Evolutionary conservation across 108 stramenopile species (phyloP), one percentile per base, ranked within the genome.

Genomic region (Nitzschia putrida): DNA sequence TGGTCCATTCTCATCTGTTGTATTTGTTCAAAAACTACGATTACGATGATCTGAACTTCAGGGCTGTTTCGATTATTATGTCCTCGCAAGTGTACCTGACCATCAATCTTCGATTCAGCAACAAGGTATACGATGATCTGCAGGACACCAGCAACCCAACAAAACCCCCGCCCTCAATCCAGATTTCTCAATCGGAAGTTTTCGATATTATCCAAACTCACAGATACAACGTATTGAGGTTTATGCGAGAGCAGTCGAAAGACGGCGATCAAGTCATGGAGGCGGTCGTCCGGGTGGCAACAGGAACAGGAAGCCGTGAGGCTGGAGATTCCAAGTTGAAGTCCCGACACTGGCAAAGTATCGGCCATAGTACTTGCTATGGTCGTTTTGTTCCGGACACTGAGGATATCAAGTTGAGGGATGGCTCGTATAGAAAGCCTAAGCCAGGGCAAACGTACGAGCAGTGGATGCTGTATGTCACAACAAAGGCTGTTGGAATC

Each of bases 341-440:
- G 70, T 74, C 91, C 38, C 82, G 96, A 0, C 86, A 88, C 43
- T 98, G 98, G 98, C 85, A 94, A 54, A 95, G 93, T 52, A 97
- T 97, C 54, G 88, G 88, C 8, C 95, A 95, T 59, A 77, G 79
- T 10, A 95, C 95, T 38, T 97, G 95, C 72, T 91, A 94, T 55
- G 97, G 95, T 57, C 82, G 97, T 16, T 98, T 99, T 68, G 95
- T 99, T 29, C 98, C 98, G 8, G 96, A 97, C 70, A 97, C 95
- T 10, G 98, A 97, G 59, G 94, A 97, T 60, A 84, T 85, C 26
- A 91, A 97, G 53, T 92, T 97, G 42, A 81, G 91, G 11, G 91
- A 95, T 68, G 95, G 94, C 20, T 81, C 87, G 3, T 94, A 95
- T 53, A 80, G 89, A 43, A 83, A 76, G 20, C 95, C 94, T 3